Evolutionary conservation across 2,329 filamentous ascomycete genomes (phyloP).

Genomic region (Metarhizium guizhouense): DNA sequence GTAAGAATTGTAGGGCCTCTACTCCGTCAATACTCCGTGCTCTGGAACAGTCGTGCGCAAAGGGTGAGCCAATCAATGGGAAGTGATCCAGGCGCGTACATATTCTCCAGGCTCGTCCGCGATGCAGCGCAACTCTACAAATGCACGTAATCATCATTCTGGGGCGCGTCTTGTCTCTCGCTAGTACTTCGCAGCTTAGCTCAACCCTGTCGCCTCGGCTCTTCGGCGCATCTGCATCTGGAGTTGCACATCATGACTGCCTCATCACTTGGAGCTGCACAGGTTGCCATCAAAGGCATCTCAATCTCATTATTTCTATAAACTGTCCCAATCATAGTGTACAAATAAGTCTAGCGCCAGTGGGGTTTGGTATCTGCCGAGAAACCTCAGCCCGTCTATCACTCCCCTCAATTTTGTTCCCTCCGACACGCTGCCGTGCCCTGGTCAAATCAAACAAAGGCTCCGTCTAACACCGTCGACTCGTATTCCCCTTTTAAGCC

Average conservation of each 20-base stretch:
- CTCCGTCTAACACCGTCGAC: neutral
- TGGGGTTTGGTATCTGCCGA: constrained; percentile 10
- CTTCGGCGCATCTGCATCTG: neutral
- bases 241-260: neutral
- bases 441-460: neutral
- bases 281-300: neutral
- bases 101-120: too few relatives aligned
- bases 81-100: too few relatives aligned
- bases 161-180: too few relatives aligned
- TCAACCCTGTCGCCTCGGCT: neutral
- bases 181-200: too few relatives aligned
- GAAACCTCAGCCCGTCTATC: constrained; percentile 10
- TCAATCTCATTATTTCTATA: constrained; percentile 11
- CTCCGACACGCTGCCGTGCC: neutral
- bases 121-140: too few relatives aligned
- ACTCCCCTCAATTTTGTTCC: neutral
- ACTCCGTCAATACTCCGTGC: too few relatives aligned
- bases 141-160: too few relatives aligned
- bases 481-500: neutral
- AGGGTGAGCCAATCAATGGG: too few relatives aligned
- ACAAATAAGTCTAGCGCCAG: constrained; percentile 14
- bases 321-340: constrained; percentile 14
- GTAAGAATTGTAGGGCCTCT: too few relatives aligned
- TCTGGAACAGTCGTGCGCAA: too few relatives aligned
- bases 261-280: neutral